Base-by-base conservation (phyloP, 306 rosid genomes). In the Casuarina glauca region DNA sequence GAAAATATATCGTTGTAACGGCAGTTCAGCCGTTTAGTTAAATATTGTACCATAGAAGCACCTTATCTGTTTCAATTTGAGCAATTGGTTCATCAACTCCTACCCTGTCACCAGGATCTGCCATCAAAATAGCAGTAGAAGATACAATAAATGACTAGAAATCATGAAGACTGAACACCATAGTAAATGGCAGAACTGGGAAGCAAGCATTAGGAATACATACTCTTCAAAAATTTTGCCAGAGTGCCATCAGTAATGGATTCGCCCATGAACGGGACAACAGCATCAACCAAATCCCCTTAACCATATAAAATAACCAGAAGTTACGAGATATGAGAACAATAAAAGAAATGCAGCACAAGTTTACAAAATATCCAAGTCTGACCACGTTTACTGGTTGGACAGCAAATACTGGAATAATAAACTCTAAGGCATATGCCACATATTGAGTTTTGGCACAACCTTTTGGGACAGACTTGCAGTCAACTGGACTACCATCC, bases 21-120 rank as follows among this genome's bases (percentile, higher is more conserved):
- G 19, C 16, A 55, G 57, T 79, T 77, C 51, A 19, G 11, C 62
- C 68, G 83, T 38, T 76, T 17, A 49, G 46, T 84, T 51, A 71
- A 48, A 81, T 36, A 42, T 46, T 78, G 76, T 26, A 69, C 73
- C 48, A 64, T 58, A 32, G 61, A 17, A 72, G 49, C 78, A 92
- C 96, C 97, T 90, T 92, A 83, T 92, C 97, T 42, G 97, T 92
- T 83, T 90, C 97, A 69, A 92, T 88, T 75, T 92, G 93, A 86
- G 97, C 96, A 84, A 92, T 88, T 48, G 93, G 86, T 77, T 92
- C 97, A 67, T 92, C 97, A 78, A 82, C 76, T 84, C 80, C 87
- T 71, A 92, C 97, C 63, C 84, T 77, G 81, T 92, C 96, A 66
- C 96, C 97, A 53, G 90, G 83, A 73, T 84, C 97, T 92, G 88